Evolutionary conservation across 805 yeast genomes (phyloP).

Genomic region (Schwanniomyces occidentalis): DNA sequence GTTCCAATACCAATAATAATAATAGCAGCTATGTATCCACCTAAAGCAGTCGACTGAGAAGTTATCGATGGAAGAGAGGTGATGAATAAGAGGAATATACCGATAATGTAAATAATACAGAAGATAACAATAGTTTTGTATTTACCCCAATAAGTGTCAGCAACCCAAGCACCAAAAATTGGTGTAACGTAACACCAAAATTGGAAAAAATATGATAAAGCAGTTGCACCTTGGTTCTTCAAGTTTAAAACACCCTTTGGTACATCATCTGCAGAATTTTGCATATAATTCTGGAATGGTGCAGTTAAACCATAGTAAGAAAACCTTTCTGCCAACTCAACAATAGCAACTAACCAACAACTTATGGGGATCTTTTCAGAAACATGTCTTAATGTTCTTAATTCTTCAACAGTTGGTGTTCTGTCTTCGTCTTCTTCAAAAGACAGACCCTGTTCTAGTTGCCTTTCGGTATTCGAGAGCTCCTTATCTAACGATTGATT

Average conservation of each 20-base stretch:
- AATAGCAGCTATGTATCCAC: constrained; percentile 60
- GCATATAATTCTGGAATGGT: constrained; percentile 80
- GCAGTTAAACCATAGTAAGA: constrained; percentile 78
- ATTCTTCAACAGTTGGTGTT: constrained; percentile 55
- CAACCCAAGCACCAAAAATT: constrained; percentile 68
- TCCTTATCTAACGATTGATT: too few relatives aligned
- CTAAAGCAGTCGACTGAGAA: constrained; percentile 51
- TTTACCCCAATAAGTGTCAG: constrained; percentile 76
- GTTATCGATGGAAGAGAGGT: constrained; percentile 68
- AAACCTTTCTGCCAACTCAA: constrained; percentile 80
- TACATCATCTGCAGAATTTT: constrained; percentile 42
- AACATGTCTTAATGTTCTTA: constrained; percentile 52
- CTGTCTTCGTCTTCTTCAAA: constrained; percentile 35
- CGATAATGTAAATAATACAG: constrained; percentile 57
- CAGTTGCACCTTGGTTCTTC: constrained; percentile 66
- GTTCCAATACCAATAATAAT: constrained; percentile 72
- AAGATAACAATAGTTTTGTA: constrained; percentile 65
- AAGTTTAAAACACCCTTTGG: constrained; percentile 55
- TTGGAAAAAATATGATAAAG: constrained; percentile 71
- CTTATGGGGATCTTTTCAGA: constrained; percentile 51
- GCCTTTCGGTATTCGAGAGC: too few relatives aligned
- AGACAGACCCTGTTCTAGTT: too few relatives aligned
- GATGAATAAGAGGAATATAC: constrained; percentile 63
- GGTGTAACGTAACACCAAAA: constrained; percentile 86
- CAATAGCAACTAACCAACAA: constrained; percentile 66